Conservation (phyloP, 495 filamentous ascomycete species). For the Penicillium fimorum region DNA sequence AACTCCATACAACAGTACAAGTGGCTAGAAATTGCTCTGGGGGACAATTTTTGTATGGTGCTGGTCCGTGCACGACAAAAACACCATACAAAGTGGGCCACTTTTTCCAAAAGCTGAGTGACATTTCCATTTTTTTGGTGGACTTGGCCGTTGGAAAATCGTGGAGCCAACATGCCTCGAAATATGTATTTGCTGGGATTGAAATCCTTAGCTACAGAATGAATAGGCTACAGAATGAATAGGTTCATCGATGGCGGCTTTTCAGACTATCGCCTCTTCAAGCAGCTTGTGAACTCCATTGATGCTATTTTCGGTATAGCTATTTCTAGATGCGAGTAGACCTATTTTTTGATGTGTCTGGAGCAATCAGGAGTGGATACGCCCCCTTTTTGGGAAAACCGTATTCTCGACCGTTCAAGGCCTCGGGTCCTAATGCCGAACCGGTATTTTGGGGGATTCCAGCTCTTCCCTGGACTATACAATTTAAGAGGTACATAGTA, state of each 20-base stretch:
- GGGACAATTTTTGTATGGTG: constrained; percentile 15
- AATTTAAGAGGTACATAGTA: neutral
- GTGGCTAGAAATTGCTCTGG: constrained; percentile 8
- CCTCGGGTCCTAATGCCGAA: neutral
- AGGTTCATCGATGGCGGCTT: neutral
- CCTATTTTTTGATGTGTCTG: neutral
- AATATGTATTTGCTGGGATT: no score
- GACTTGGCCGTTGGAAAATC: neutral
- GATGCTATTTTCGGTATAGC: neutral
- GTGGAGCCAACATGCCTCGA: no score
- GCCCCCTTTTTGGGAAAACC: neutral
- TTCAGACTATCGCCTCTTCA: neutral
- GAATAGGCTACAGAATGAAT: neutral
- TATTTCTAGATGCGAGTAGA: neutral
- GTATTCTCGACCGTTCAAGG: neutral
- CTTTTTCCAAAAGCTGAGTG: neutral
- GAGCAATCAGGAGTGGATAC: neutral
- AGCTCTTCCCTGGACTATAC: neutral
- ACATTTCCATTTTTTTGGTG: neutral
- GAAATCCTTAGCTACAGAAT: no score
- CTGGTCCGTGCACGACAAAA: constrained; percentile 9
- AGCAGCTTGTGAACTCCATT: neutral
- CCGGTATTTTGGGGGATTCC: neutral
- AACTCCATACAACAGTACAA: neutral
- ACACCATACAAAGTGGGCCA: neutral